A percentile compares a stretch with the other conserved stretches of the same genome.
phyloP scores from a whole-genome alignment of 2,329 filamentous ascomycete species.

The Curvularia spicifera region DNA sequence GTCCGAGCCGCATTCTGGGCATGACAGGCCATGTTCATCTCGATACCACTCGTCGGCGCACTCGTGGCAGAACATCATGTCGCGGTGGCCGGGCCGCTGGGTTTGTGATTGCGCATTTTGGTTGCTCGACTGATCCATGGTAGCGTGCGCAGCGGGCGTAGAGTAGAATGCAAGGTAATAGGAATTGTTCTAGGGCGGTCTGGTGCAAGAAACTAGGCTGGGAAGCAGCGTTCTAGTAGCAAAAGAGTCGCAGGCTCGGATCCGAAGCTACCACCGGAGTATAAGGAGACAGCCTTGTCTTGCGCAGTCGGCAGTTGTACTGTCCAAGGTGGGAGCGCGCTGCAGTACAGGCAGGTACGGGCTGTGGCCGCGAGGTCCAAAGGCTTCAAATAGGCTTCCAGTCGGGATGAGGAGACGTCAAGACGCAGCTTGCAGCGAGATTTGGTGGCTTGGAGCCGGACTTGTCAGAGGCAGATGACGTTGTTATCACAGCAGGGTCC shows the following conservation, averaged over 20 bases:
- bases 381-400: conserved; percentile 3
- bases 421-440: conserved; percentile 24
- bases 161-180: conserved; percentile 7
- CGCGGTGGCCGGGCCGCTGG: conserved; percentile 49
- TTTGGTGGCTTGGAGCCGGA: conserved; percentile 11
- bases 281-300: conserved; percentile 27
- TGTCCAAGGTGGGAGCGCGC: conserved; percentile 24
- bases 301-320: conserved; percentile 30
- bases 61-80: conserved; percentile 85
- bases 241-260: conserved; percentile 24
- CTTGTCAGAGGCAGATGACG: conserved; percentile 35
- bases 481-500: conserved; percentile 34
- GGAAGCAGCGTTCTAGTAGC: conserved; percentile 2
- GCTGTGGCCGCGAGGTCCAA: conserved; percentile 2
- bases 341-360: conserved; percentile 20
- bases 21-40: conserved; percentile 71
- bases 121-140: conserved; percentile 33
- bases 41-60: conserved; percentile 83
- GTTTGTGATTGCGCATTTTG: conserved; percentile 26
- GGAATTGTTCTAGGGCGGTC: conserved; percentile 6
- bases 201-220: conserved; percentile 7
- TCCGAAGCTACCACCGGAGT: conserved; percentile 24
- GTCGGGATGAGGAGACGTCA: conserved; percentile 4
- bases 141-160: conserved; percentile 11
- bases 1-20: conserved; percentile 78